Evolutionary conservation across 129 eudicot genomes (phyloP), one percentile per base, ranked within the genome.

Genomic region (Glebionis coronaria): DNA sequence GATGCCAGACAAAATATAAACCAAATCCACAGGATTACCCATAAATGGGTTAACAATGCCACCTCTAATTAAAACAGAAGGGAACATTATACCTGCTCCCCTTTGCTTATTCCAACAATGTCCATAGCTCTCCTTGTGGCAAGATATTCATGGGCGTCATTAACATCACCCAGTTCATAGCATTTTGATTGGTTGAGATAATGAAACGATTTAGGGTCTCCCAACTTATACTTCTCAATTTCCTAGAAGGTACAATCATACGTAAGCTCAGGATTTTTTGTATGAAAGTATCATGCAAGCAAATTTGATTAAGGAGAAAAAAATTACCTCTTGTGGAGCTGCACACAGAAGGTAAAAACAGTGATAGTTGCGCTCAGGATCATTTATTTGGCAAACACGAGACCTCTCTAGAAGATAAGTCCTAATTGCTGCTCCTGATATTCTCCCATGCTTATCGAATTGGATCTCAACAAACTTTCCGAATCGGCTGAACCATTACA

Each of bases 401-500:
- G 99, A 94, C 77, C 99, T 79, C 74, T 94, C 99, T 47, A 94
- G 77, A 71, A 94, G 99, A 70, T 94, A 94, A 47, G 99, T 94
- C 74, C 97, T 84, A 68, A 94, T 94, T 47, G 99, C 97, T 70
- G 99, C 99, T 81, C 99, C 99, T 66, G 99, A 94, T 82, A 94
- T 94, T 82, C 97, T 87, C 57, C 99, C 99, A 56, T 87, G 92
- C 72, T 87, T 90, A 76, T 94, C 97, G 78, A 94, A 94, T 74
- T 94, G 99, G 70, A 94, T 94, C 90, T 94, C 99, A 45, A 94
- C 99, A 78, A 94, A 94, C 80, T 94, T 94, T 65, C 99, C 99
- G 53, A 90, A 94, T 61, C 99, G 99, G 65, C 99, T 94, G 99
- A 80, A 81, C 65, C 50, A 73, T 73, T 38, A 65, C 40, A 15